A percentile compares a stretch with the other conserved stretches of the same genome.
These are phyloP conservation scores for Fusarium acutatum DNA, from an alignment of 2,329 filamentous ascomycete genomes.

Conservation along the genomic window DNA sequence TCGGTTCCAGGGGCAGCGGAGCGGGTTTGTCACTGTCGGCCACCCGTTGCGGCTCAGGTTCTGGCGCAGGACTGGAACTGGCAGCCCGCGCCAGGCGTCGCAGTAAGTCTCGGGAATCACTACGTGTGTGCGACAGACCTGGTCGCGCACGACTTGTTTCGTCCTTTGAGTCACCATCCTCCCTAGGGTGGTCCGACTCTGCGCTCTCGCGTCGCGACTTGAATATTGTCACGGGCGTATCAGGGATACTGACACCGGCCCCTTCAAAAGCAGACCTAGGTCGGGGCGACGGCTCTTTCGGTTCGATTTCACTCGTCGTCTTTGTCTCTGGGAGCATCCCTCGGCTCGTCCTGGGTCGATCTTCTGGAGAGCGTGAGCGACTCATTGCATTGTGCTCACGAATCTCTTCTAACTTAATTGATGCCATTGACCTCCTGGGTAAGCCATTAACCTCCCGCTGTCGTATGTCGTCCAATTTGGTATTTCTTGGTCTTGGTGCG, in stretches of 20 bases:
- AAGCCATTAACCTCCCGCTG: conserved; percentile 54
- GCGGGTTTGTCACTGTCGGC: conserved; percentile 21
- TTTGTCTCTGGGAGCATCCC: conserved; percentile 15
- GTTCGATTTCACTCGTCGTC: conserved; percentile 6
- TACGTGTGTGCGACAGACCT: conserved; percentile 35
- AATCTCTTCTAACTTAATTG: conserved; percentile 62
- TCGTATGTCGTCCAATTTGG: conserved; percentile 60
- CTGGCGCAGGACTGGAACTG: conserved; percentile 54
- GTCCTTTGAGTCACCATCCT: conserved; percentile 5
- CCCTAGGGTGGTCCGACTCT: conserved; percentile 1
- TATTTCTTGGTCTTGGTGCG: conserved; percentile 48
- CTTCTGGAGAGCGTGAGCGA: conserved; percentile 54
- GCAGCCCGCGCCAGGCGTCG: conserved; percentile 59
- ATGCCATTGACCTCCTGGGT: conserved; percentile 58
- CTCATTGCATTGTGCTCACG: conserved; percentile 58
- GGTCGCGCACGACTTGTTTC: conserved; percentile 26
- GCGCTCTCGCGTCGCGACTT: conserved; percentile 37
- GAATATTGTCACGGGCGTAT: conserved; percentile 54
- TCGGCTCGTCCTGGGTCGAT: conserved; percentile 42
- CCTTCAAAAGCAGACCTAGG: conserved; percentile 40
- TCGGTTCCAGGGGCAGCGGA: conserved; percentile 17
- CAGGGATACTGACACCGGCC: conserved; percentile 47
- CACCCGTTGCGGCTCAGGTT: conserved; percentile 35
- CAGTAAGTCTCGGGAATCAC: conserved; percentile 59
- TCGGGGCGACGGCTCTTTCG: conserved; percentile 26